Evolutionary conservation across 116 monocot species (phyloP), one percentile per base, ranked within the genome.

Genomic region (Posidonia oceanica): DNA sequence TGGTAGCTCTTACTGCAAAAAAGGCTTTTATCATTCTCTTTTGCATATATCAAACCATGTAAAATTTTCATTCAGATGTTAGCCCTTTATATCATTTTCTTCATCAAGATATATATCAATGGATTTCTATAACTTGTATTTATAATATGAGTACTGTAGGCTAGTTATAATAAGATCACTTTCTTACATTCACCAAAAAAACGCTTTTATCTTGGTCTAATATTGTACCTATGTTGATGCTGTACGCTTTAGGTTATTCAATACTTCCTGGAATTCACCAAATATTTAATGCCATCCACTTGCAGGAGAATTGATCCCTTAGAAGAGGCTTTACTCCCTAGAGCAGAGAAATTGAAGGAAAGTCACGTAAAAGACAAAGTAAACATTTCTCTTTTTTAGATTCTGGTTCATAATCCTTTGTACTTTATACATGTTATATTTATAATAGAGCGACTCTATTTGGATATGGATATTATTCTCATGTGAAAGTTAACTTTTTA

Each of bases 271-370:
- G 21, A 60, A 12, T 8, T 20, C 60, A 60, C 60, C 60, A 60
- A 60, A 64, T 22, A 41, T 65, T 65, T 41, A 40, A 18, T 65
- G 38, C 17, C 7, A 60, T 60, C 40, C 65, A 5, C 39, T 78
- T 82, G 52, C 69, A 87, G 88, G 64, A 77, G 70, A 7, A 61
- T 63, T 44, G 78, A 79, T 69, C 78, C 74, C 73, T 61, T 88
- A 76, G 88, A 92, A 75, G 88, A 80, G 36, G 83, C 78, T 68
- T 82, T 92, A 72, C 71, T 92, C 23, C 58, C 68, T 8, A 17
- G 29, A 41, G 69, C 64, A 68, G 59, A 41, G 57, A 54, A 74
- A 61, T 66, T 36, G n/a, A 66, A 78, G 15, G 80, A 77, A 69
- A 36, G 29, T 69, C 61, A 61, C 73, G 59, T 52, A 59, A 67